Percentiles rank a stretch among this genome's conserved stretches.
These are phyloP conservation scores for Pneumocystis murina DNA, from an alignment of 1,139 yeast genomes.

Conservation along the genomic window DNA sequence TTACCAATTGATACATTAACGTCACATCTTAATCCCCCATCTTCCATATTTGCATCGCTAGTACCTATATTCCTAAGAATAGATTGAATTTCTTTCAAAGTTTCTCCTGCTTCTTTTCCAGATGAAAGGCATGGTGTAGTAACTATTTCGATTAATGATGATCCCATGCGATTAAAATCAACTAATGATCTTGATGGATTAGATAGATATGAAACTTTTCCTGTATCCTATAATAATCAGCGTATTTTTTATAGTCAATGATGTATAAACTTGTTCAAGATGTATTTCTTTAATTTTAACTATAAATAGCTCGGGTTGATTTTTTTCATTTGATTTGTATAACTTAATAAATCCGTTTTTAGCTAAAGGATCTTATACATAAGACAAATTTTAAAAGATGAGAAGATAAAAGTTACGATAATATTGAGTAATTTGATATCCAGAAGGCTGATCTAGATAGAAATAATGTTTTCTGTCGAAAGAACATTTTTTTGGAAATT, in stretches of 20 bases:
- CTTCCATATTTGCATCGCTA: slow-evolving; percentile 81
- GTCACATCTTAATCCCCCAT: slow-evolving; percentile 91
- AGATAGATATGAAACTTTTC: slow-evolving; percentile 49
- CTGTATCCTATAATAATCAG: slow-evolving; percentile 44
- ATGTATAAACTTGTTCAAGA: slow-evolving; percentile 42
- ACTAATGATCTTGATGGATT: slow-evolving; percentile 27
- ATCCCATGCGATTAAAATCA: slow-evolving; percentile 73
- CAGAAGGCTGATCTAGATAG: slow-evolving; percentile 91
- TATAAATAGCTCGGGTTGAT: background rate
- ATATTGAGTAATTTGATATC: slow-evolving; percentile 89
- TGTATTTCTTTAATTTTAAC: slow-evolving; percentile 57
- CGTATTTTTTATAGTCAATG: background rate
- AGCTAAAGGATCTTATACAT: slow-evolving; percentile 47
- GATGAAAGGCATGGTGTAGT: slow-evolving; percentile 74
- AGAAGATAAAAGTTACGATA: slow-evolving; percentile 23
- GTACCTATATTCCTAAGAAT: slow-evolving; percentile 53
- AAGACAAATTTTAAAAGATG: background rate
- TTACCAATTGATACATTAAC: slow-evolving; percentile 71
- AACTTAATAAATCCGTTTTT: slow-evolving; percentile 34
- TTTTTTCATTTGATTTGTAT: background rate
- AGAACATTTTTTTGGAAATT: slow-evolving; percentile 40
- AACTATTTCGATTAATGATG: slow-evolving; percentile 79
- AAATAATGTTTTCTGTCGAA: slow-evolving; percentile 93
- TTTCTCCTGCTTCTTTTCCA: slow-evolving; percentile 56
- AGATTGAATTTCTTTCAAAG: slow-evolving; percentile 66